phyloP scores from a whole-genome alignment of 2,329 filamentous ascomycete species.

The Nannizzia gypsea region DNA sequence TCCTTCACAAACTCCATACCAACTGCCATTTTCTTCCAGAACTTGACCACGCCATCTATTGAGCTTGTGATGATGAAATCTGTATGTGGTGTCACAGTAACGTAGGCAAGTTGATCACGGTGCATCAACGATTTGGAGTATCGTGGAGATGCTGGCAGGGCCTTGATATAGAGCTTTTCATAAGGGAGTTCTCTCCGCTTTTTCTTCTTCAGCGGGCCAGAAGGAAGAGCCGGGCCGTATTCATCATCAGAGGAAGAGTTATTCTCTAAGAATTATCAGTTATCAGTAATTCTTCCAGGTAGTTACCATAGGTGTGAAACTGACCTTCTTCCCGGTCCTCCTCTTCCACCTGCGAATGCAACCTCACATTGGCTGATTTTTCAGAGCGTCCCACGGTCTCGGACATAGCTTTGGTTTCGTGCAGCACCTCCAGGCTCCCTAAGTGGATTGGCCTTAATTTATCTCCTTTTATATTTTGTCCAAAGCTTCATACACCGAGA shows the following conservation, averaged over 20 bases:
- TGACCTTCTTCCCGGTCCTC: slow-evolving; percentile 1
- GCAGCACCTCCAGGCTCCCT: neutral
- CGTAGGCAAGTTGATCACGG: slow-evolving; percentile 82
- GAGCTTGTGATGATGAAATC: slow-evolving; percentile 95
- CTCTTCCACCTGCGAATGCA: slow-evolving; percentile 6
- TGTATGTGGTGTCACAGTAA: slow-evolving; percentile 77
- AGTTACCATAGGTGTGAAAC: neutral
- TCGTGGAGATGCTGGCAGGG: slow-evolving; percentile 64
- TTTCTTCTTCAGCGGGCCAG: slow-evolving; percentile 77
- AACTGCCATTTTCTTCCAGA: slow-evolving; percentile 91
- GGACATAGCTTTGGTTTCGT: neutral
- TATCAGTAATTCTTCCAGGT: neutral
- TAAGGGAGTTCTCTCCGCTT: slow-evolving; percentile 69
- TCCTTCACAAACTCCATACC: slow-evolving; percentile 98
- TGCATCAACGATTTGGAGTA: slow-evolving; percentile 99
- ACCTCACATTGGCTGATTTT: slow-evolving; percentile 1
- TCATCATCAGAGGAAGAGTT: slow-evolving; percentile 76
- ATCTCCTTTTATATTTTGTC: neutral
- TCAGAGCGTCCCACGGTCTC: neutral
- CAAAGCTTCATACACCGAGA: neutral
- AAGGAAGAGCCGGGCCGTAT: slow-evolving; percentile 83
- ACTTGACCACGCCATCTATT: slow-evolving; percentile 91
- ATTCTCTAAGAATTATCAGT: slow-evolving; percentile 17
- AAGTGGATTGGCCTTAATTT: neutral
- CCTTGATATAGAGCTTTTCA: slow-evolving; percentile 88